Base-by-base conservation (phyloP, 1,284 basidiomycete genomes). In the Ustilago loliicola region DNA sequence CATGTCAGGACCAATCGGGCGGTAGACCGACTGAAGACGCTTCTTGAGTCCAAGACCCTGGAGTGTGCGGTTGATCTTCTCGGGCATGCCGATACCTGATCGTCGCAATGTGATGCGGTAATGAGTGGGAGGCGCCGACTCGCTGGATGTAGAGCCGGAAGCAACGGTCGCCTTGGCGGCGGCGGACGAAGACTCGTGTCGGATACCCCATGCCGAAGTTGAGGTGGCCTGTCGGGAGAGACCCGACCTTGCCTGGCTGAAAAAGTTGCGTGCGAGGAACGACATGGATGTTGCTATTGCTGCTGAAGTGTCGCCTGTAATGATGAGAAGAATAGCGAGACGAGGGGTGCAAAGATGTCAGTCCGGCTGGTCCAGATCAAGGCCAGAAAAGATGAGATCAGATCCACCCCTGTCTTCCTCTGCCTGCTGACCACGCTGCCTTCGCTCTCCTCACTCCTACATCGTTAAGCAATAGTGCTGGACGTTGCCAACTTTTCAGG, bases 51-150 rank as follows among this genome's bases (percentile, higher is more conserved):
- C 94, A 1, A 95, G 90, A 0, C 93, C 90, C 23, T 90, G 89
- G 23, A 95, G 89, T 0, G 93, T 94, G 56, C 90, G 91, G 85
- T 93, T 90, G 72, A 91, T 91, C 80, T 89, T 90, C 65, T 90
- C 88, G 0, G 92, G 91, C 34, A 95, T 90, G 2, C 92, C 91
- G 79, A 95, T 94, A 61, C 91, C 92, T 5, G 93, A 94, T 64
- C 94, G 92, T 15, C 90, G 89, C 19, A 94, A 90, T 25, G 94
- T 95, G 78, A 95, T 92, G 89, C 93, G 92, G 88, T 90, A 95
- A 87, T 95, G 92, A 1, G 93, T 93, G 7, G 69, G 53, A 42
- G 88, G 88, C 3, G 73, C 54, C 13, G 62, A 30, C 13, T 63
- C 66, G 42, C 40, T 42, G 9, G 59, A 48, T 40, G 69, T 42